Conservation (phyloP, 1,139 yeast species). For the Yarrowia galli region DNA sequence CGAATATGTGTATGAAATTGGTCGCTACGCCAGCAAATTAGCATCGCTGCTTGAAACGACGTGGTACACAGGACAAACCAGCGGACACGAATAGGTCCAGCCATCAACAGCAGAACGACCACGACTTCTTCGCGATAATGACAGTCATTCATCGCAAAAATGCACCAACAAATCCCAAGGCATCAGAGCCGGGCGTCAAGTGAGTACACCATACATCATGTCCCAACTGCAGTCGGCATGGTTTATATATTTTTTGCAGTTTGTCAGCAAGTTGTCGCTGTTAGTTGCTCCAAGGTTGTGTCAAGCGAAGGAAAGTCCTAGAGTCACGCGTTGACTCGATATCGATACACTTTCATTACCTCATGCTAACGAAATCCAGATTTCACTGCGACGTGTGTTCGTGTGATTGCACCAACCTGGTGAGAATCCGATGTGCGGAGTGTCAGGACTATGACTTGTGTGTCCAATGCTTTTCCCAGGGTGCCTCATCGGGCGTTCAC, state of each 20-base stretch:
- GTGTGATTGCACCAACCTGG: conserved; percentile 90
- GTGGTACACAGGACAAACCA: conserved; percentile 26
- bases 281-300: conserved; percentile 31
- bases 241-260: conserved; percentile 18
- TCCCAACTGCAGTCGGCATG: conserved; percentile 30
- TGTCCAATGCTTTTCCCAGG: conserved; percentile 94
- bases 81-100: conserved; percentile 8
- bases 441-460: conserved; percentile 94
- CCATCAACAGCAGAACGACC: background rate
- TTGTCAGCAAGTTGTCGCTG: conserved; percentile 7
- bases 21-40: conserved; percentile 22
- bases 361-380: conserved; percentile 42
- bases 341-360: conserved; percentile 5
- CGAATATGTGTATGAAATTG: background rate
- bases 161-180: conserved; percentile 47
- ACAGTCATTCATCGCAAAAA: conserved; percentile 52
- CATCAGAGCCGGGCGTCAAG: conserved; percentile 54
- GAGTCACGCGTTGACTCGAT: conserved; percentile 18
- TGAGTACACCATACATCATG: conserved; percentile 42
- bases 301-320: conserved; percentile 21
- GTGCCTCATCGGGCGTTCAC: conserved; percentile 80
- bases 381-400: conserved; percentile 97
- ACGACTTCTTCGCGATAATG: conserved; percentile 43
- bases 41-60: conserved; percentile 29
- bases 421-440: conserved; percentile 87